Evolutionary conservation across 2,329 filamentous ascomycete genomes (phyloP).

Genomic region (Triangularia verruculosa): DNA sequence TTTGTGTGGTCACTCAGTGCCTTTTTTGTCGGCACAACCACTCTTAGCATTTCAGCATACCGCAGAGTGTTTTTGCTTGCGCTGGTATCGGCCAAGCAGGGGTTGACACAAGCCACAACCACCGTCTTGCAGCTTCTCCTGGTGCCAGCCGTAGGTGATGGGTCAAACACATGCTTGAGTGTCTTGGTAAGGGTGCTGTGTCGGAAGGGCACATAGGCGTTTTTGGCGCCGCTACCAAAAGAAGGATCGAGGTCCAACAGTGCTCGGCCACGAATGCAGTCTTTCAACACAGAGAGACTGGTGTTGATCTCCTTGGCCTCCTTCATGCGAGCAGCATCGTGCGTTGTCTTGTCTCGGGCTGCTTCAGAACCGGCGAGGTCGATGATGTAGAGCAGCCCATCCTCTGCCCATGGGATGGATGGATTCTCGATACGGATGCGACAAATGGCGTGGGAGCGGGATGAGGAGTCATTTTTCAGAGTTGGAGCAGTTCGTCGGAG

Average conservation of each 20-base stretch:
- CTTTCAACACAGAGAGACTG: constrained; percentile 49
- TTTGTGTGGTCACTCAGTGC: constrained; percentile 27
- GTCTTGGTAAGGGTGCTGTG: constrained; percentile 47
- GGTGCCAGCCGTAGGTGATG: constrained; percentile 28
- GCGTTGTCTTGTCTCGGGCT: constrained; percentile 40
- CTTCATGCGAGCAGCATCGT: constrained; percentile 43
- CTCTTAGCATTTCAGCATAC: constrained; percentile 47
- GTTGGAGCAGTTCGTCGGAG: constrained; percentile 44
- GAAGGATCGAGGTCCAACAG: constrained; percentile 36
- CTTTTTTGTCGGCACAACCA: constrained; percentile 34
- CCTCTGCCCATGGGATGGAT: constrained; percentile 29
- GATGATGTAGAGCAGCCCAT: constrained; percentile 46
- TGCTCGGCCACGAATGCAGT: constrained; percentile 48
- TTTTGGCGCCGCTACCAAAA: constrained; percentile 22
- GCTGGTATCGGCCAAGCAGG: constrained; percentile 42
- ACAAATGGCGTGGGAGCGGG: constrained; percentile 48
- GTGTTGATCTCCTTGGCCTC: constrained; percentile 48
- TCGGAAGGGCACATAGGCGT: constrained; percentile 44
- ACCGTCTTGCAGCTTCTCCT: constrained; percentile 40
- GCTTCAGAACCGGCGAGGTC: constrained; percentile 50
- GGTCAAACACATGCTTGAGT: constrained; percentile 50
- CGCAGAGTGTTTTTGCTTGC: constrained; percentile 48
- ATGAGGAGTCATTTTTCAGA: constrained; percentile 46
- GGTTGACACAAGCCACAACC: constrained; percentile 48
- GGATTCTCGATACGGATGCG: constrained; percentile 43